phyloP scores from a whole-genome alignment of 140 eudicot species.

The Oenanthe javanica region DNA sequence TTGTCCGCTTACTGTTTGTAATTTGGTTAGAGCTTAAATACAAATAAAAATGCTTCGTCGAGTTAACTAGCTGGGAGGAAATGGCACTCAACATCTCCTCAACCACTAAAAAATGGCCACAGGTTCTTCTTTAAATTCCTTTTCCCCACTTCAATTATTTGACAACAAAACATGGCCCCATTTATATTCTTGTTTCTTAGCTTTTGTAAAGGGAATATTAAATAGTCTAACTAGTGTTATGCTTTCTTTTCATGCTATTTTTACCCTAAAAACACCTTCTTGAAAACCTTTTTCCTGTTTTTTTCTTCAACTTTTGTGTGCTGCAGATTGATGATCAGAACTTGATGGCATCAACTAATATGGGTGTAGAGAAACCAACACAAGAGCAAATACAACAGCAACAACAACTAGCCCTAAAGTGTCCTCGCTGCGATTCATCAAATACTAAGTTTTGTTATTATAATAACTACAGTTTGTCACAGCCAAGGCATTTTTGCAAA shows the following conservation, averaged over 20 bases:
- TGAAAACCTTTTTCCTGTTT: constrained; percentile 5
- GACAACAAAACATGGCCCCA: constrained; percentile 56
- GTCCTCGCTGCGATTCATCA: constrained; percentile 85
- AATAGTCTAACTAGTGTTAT: constrained; percentile 13
- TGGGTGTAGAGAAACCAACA: constrained; percentile 37
- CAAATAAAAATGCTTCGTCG: constrained; percentile 16
- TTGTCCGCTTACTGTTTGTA: constrained; percentile 27
- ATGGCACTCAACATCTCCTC: constrained; percentile 26
- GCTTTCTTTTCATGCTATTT: too few relatives aligned
- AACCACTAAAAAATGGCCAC: constrained; percentile 55
- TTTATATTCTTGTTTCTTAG: constrained; percentile 49
- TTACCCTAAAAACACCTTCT: constrained; percentile 30
- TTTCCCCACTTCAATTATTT: constrained; percentile 40
- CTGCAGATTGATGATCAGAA: constrained; percentile 27
- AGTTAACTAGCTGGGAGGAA: constrained; percentile 16
- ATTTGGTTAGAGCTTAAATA: not conserved
- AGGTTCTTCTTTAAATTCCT: constrained; percentile 27
- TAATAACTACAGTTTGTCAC: constrained; percentile 87
- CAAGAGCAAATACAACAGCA: constrained; percentile 30
- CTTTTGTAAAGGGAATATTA: constrained; percentile 61
- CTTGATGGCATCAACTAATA: constrained; percentile 34
- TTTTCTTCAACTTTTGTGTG: constrained; percentile 19
- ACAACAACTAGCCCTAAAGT: constrained; percentile 41
- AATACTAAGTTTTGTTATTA: constrained; percentile 93
- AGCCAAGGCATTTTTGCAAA: constrained; percentile 90